phyloP scores from a whole-genome alignment of 176 grass and related monocot species.

The Aegilops longissima region DNA sequence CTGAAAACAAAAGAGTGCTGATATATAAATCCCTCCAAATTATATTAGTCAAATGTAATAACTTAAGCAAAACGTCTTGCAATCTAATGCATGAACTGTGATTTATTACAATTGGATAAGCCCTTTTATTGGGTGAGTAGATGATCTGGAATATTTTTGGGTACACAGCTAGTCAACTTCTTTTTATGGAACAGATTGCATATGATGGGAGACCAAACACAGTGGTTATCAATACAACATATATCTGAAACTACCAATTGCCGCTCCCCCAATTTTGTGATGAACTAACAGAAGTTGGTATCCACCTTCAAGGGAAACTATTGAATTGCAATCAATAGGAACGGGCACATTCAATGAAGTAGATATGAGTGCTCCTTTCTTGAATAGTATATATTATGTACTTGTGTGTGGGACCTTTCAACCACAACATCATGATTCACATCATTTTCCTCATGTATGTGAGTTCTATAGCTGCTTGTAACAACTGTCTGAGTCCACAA shows the following conservation, averaged over 20 bases:
- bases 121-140: constrained; percentile 2
- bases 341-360: neutral
- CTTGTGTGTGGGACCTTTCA: neutral
- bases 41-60: constrained; percentile 8
- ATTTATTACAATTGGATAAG: neutral
- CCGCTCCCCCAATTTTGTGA: neutral
- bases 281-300: constrained; percentile 15
- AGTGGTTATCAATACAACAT: neutral
- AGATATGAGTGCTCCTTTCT: neutral
- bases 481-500: neutral
- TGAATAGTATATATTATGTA: neutral
- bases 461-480: neutral
- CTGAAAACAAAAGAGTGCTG: constrained; percentile 15
- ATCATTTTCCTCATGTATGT: neutral
- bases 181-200: neutral
- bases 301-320: neutral
- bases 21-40: constrained; percentile 1
- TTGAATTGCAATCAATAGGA: neutral
- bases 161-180: neutral
- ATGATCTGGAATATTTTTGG: neutral
- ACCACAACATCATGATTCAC: neutral
- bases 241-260: neutral
- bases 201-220: neutral
- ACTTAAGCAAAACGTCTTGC: constrained; percentile 5
- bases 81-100: constrained; percentile 7